Conservation (phyloP, 768 basidiomycete genomes). For the Suillus subaureus region DNA sequence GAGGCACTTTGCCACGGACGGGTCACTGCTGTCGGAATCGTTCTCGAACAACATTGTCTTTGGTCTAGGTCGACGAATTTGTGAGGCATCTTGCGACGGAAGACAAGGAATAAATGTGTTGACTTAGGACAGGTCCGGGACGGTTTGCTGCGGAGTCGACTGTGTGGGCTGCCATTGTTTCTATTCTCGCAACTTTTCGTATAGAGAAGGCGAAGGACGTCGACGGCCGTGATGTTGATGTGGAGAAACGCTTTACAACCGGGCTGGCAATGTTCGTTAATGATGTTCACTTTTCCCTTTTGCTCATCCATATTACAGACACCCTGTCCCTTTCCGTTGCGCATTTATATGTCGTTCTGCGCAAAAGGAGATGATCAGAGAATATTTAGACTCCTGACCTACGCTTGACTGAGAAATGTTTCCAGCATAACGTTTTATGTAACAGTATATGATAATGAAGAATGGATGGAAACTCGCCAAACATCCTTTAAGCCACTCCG, state of each 20-base stretch:
- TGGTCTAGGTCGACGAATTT: constrained; percentile 12
- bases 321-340: background rate
- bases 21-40: constrained; percentile 5
- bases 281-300: background rate
- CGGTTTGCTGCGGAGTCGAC: constrained; percentile 10
- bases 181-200: constrained; percentile 23
- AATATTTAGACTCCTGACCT: background rate
- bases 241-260: constrained; percentile 1
- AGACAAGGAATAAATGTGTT: background rate
- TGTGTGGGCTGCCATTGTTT: constrained; percentile 10
- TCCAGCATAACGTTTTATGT: background rate
- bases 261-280: background rate
- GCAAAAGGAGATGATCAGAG: background rate
- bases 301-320: constrained; percentile 1
- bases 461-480: too few relatives aligned
- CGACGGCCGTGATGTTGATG: background rate
- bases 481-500: too few relatives aligned
- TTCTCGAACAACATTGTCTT: constrained; percentile 5
- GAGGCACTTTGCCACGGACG: constrained; percentile 27
- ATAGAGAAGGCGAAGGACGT: constrained; percentile 12
- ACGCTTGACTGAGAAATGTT: background rate
- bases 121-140: constrained; percentile 11
- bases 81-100: background rate
- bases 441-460: background rate
- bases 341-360: background rate